Evolutionary conservation across 208 protist genomes (phyloP).

Genomic region (Wallacemonas collosoma): DNA sequence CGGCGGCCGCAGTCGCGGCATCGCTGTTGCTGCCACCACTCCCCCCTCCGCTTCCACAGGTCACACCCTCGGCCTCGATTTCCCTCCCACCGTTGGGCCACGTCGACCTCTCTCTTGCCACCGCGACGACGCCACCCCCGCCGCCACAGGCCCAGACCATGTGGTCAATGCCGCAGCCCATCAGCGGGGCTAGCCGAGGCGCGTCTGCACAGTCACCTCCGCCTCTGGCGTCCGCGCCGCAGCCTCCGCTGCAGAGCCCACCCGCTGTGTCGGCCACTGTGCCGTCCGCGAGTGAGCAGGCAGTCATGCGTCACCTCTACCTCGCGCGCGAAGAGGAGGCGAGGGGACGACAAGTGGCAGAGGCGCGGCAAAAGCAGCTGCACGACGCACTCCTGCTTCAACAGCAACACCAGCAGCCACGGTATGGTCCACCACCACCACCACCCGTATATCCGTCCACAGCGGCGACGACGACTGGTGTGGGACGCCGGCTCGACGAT

Average conservation of each 20-base stretch:
- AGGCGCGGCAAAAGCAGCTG: slow-evolving; percentile 4
- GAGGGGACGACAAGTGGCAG: background rate
- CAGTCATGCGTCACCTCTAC: slow-evolving; percentile 19
- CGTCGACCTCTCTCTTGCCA: background rate
- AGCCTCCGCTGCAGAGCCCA: background rate
- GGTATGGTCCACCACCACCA: no score
- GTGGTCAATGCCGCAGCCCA: background rate
- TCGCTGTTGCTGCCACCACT: slow-evolving; percentile 7
- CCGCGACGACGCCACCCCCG: background rate
- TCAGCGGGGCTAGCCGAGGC: background rate
- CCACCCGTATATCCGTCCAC: background rate
- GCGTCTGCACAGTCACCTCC: background rate
- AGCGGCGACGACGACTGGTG: background rate
- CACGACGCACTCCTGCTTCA: slow-evolving; percentile 8
- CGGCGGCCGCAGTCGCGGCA: background rate
- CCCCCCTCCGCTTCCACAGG: background rate
- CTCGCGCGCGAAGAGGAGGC: slow-evolving; percentile 18
- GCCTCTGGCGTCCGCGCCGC: background rate
- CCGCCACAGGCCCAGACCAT: background rate
- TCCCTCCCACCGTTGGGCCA: no score
- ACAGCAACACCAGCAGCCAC: slow-evolving; percentile 8
- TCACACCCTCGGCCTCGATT: no score
- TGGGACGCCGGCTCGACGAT: slow-evolving; percentile 20
- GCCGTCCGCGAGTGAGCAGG: slow-evolving; percentile 11
- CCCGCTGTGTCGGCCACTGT: no score